These are phyloP conservation scores for Casuarina cunninghamiana DNA, from an alignment of 306 rosid genomes.

Conservation along the genomic window DNA sequence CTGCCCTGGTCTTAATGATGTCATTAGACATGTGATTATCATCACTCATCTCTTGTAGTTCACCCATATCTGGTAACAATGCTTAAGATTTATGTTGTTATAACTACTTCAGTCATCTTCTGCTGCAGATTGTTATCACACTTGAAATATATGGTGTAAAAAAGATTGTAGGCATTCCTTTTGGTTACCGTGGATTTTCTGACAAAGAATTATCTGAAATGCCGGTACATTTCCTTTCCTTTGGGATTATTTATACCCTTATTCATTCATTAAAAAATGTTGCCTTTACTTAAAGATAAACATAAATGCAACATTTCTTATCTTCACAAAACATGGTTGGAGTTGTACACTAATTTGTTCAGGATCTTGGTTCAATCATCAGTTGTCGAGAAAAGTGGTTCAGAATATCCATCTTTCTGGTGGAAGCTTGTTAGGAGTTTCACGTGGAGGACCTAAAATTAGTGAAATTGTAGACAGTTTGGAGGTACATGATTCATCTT, in stretches of 20 bases:
- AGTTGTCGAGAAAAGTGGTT: constrained; percentile 91
- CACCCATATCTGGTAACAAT: neutral
- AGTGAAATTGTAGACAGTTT: constrained; percentile 76
- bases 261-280: constrained; percentile 8
- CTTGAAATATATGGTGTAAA: constrained; percentile 95
- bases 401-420: constrained; percentile 99
- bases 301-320: constrained; percentile 15
- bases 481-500: constrained; percentile 49
- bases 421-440: constrained; percentile 97
- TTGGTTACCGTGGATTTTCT: constrained; percentile 94
- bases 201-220: constrained; percentile 78
- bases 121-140: constrained; percentile 90
- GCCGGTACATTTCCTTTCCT: constrained; percentile 49
- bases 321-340: neutral
- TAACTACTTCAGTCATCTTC: constrained; percentile 21
- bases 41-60: neutral
- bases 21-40: constrained; percentile 84
- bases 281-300: neutral
- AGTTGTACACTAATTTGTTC: constrained; percentile 24
- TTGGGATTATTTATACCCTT: constrained; percentile 13
- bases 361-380: constrained; percentile 33
- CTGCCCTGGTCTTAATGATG: constrained; percentile 99
- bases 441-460: constrained; percentile 88
- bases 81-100: neutral
- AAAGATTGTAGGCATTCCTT: constrained; percentile 94